Evolutionary conservation across 2,329 filamentous ascomycete species (phyloP), one percentile per base, ranked within the genome.

Genomic region (Alternaria novae-zelandiae): DNA sequence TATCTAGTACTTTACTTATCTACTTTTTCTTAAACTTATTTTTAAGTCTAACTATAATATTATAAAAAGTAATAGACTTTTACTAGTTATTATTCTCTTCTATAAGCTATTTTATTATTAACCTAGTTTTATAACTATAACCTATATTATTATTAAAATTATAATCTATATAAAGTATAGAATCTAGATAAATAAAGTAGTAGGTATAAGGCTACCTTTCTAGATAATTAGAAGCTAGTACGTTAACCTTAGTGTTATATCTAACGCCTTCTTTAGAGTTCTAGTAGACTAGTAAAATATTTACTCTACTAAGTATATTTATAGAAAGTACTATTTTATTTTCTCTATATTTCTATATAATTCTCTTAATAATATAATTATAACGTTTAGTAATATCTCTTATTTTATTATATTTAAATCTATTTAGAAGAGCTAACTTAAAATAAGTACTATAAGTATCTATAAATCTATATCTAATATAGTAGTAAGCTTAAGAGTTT

Each of bases 61-160:
- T 69, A 15, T 67, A 23, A 23, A 69, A 13, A 11, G 55, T 25
- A 49, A 61, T 59, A n/a, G 30, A 60, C 30, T 64, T 68, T 60
- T 66, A 26, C 59, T 23, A 21, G 45, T 68, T 21, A n/a, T 62
- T 32, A 44, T 57, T 66, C 28, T 57, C 47, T 54, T 59, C 53
- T 41, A 43, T 50, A 20, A 63, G 23, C n/a, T 21, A 51, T 56
- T 66, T 64, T 4, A 69, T 65, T n/a, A 20, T 69, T 51, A 32
- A 57, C 25, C 46, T 59, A 59, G 66, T 69, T 61, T 69, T 45
- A 15, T 69, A 30, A 21, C 66, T 69, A 4, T 47, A 67, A 21
- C 54, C 23, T 5, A 28, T 59, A 4, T 49, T 65, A 32, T 69
- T 67, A 9, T 63, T n/a, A 45, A 68, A 5, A 7, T 47, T 21